Percentiles rank a stretch among this genome's conserved stretches.
phyloP scores from a whole-genome alignment of 2,329 filamentous ascomycete genomes.

The Pseudocercospora pini-densiflorae region DNA sequence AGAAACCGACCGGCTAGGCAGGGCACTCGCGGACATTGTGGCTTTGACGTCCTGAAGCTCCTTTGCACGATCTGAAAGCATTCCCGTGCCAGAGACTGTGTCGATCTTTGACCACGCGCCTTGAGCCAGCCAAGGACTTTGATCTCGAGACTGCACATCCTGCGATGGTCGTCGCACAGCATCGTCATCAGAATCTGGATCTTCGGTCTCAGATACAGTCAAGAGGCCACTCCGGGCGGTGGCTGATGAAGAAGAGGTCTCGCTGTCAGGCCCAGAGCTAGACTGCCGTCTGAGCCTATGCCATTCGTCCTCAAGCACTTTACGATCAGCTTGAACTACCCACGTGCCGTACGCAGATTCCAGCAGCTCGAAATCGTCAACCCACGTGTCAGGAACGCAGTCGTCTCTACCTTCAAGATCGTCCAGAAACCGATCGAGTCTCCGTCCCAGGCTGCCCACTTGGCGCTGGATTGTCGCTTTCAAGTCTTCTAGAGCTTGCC shows the following conservation, averaged over 20 bases:
- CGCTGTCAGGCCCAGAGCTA: background rate
- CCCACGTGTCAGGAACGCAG: slow-evolving; percentile 82
- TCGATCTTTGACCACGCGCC: background rate
- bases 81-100: background rate
- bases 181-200: slow-evolving; percentile 20
- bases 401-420: slow-evolving; percentile 82
- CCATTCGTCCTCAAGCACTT: slow-evolving; percentile 69
- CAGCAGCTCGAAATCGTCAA: slow-evolving; percentile 80
- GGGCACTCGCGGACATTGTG: background rate
- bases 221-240: background rate
- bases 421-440: slow-evolving; percentile 85
- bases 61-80: background rate
- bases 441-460: slow-evolving; percentile 70
- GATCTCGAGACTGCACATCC: slow-evolving; percentile 9
- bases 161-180: slow-evolving; percentile 21
- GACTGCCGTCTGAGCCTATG: slow-evolving; percentile 6
- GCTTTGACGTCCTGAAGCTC: slow-evolving; percentile 1
- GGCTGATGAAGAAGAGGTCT: background rate
- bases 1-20: slow-evolving; percentile 1
- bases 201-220: slow-evolving; percentile 19
- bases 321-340: slow-evolving; percentile 76
- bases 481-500: slow-evolving; percentile 32
- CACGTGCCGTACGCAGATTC: slow-evolving; percentile 81
- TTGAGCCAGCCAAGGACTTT: slow-evolving; percentile 6
- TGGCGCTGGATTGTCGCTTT: slow-evolving; percentile 68